These are phyloP conservation scores for Paramecium pentaurelia DNA, from an alignment of 73 alveolate genomes.

Conservation along the genomic window DNA sequence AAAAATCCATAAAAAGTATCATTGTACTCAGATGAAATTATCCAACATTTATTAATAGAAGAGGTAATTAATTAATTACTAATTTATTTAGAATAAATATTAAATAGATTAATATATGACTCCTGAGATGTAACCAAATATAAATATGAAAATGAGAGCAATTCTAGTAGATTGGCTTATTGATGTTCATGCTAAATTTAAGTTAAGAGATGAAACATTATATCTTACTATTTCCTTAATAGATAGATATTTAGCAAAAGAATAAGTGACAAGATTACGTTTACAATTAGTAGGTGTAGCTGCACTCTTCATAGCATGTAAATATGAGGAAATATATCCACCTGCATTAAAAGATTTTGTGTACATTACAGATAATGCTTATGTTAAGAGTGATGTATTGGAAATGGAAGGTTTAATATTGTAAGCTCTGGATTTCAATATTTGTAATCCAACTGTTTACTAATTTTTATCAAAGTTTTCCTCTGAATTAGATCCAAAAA, in stretches of 20 bases:
- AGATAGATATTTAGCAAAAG: constrained; percentile 70
- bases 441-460: neutral
- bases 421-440: neutral
- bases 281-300: constrained; percentile 83
- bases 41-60: neutral
- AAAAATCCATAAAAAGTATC: neutral
- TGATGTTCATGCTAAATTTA: constrained; percentile 74
- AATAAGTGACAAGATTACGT: constrained; percentile 45
- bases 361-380: constrained; percentile 78
- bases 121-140: neutral
- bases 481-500: neutral
- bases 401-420: constrained; percentile 21
- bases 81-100: neutral
- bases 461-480: neutral
- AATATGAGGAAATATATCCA: constrained; percentile 86
- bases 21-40: neutral
- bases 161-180: constrained; percentile 81
- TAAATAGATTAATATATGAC: neutral
- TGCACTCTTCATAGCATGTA: constrained; percentile 80
- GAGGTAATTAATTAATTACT: neutral
- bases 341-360: constrained; percentile 85
- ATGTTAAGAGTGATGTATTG: constrained; percentile 71
- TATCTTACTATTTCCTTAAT: constrained; percentile 70
- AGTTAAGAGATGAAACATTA: constrained; percentile 74
- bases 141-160: constrained; percentile 78